These are phyloP conservation scores for Pestalotiopsis sp. DNA, from an alignment of 2,329 filamentous ascomycete genomes.

Conservation along the genomic window DNA sequence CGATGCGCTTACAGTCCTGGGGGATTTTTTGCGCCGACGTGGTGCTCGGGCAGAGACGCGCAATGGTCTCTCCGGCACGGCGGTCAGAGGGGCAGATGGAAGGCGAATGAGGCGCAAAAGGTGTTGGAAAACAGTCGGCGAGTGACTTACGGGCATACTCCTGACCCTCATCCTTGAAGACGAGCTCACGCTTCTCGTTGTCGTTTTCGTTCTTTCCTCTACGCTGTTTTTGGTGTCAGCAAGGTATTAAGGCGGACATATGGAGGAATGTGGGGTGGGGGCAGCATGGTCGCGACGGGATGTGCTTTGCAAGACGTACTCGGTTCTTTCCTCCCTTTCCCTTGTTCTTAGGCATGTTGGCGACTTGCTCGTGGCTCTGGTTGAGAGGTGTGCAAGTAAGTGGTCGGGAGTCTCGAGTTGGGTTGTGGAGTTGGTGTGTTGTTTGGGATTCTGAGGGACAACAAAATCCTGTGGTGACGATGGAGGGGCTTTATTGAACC, in stretches of 20 bases:
- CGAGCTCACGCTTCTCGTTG: conserved; percentile 97
- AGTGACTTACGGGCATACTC: conserved; percentile 43
- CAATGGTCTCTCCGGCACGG: neutral
- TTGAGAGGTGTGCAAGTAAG: conserved; percentile 6
- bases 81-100: neutral
- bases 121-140: neutral
- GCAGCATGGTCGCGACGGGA: neutral
- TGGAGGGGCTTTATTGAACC: neutral
- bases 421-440: conserved; percentile 8
- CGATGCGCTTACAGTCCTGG: neutral
- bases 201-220: conserved; percentile 99
- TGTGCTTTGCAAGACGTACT: conserved; percentile 13
- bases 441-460: neutral
- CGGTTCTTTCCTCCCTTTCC: conserved; percentile 62
- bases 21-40: neutral
- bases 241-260: neutral
- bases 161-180: conserved; percentile 98
- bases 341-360: conserved; percentile 97
- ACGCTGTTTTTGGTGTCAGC: conserved; percentile 70
- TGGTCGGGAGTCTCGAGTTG: neutral
- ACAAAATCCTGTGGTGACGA: conserved; percentile 12
- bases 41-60: neutral
- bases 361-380: conserved; percentile 22
- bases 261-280: neutral
- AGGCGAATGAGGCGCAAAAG: neutral